Conservation (phyloP, 768 basidiomycete genomes). For the Gautieria morchelliformis region DNA sequence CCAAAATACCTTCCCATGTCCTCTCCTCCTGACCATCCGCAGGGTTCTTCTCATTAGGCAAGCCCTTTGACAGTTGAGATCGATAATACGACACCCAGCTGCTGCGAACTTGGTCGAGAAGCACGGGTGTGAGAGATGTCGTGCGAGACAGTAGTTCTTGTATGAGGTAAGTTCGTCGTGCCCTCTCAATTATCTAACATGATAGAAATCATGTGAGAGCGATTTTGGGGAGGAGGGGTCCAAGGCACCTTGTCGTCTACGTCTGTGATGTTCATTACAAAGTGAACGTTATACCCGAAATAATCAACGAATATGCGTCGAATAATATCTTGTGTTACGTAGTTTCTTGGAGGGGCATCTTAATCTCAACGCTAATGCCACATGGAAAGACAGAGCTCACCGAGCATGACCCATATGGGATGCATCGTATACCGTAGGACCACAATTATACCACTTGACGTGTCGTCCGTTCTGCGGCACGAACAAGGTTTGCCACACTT, state of each 20-base stretch:
- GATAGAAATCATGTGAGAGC: not conserved
- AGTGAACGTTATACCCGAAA: constrained; percentile 95
- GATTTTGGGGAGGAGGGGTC: constrained; percentile 17
- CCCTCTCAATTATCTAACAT: constrained; percentile 90
- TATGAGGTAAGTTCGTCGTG: constrained; percentile 70
- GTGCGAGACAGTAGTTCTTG: constrained; percentile 52
- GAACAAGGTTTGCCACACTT: too few relatives aligned
- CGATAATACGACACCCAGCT: constrained; percentile 62
- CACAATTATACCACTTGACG: constrained; percentile 99
- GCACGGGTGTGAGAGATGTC: constrained; percentile 39
- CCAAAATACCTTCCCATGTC: constrained; percentile 43
- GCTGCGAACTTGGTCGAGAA: constrained; percentile 45
- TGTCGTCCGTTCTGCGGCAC: constrained; percentile 55
- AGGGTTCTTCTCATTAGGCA: constrained; percentile 42
- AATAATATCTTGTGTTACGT: constrained; percentile 89
- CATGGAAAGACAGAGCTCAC: constrained; percentile 33
- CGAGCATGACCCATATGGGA: constrained; percentile 99
- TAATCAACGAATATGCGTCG: constrained; percentile 88
- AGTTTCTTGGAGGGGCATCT: constrained; percentile 59
- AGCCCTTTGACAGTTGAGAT: constrained; percentile 53
- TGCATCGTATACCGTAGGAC: constrained; percentile 97
- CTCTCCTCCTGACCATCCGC: constrained; percentile 38
- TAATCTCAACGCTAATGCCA: not conserved
- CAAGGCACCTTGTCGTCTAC: constrained; percentile 90
- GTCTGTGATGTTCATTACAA: constrained; percentile 99